phyloP scores from a whole-genome alignment of 768 basidiomycete genomes.

The Macrolepiota fuliginosa region DNA sequence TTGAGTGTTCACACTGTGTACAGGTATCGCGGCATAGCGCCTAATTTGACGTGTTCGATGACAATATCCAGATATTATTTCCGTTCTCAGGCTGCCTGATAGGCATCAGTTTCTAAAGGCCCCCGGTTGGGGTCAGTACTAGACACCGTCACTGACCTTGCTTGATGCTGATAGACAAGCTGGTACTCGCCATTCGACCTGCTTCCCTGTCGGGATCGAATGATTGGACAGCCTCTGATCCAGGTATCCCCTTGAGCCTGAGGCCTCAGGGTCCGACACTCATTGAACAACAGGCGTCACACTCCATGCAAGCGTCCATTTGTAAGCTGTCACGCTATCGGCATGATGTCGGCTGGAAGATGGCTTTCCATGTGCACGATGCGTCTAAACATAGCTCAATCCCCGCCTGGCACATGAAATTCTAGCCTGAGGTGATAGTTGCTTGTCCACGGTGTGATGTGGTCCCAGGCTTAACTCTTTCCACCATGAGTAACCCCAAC shows the following conservation, averaged over 20 bases:
- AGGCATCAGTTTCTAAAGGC: not conserved
- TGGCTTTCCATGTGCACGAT: not conserved
- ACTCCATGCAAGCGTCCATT: not conserved
- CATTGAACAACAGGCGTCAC: not conserved
- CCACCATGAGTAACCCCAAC: constrained; percentile 9
- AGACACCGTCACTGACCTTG: not conserved
- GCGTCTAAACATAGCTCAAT: constrained; percentile 7
- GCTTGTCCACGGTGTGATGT: not conserved
- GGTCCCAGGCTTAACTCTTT: not conserved
- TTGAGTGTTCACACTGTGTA: not conserved
- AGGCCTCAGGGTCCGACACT: not conserved
- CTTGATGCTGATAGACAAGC: not conserved
- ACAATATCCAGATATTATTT: not conserved
- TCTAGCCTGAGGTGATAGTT: not conserved
- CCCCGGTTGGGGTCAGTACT: too few species aligned
- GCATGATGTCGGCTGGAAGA: not conserved
- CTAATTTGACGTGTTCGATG: not conserved
- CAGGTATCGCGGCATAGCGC: not conserved
- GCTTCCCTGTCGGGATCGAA: too few species aligned
- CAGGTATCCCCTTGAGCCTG: too few species aligned
- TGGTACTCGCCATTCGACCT: too few species aligned
- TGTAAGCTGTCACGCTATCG: not conserved
- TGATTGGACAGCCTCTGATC: too few species aligned
- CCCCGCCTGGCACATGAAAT: not conserved
- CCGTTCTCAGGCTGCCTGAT: not conserved